phyloP scores from a whole-genome alignment of 2,329 filamentous ascomycete species.

The Phoma sp. region DNA sequence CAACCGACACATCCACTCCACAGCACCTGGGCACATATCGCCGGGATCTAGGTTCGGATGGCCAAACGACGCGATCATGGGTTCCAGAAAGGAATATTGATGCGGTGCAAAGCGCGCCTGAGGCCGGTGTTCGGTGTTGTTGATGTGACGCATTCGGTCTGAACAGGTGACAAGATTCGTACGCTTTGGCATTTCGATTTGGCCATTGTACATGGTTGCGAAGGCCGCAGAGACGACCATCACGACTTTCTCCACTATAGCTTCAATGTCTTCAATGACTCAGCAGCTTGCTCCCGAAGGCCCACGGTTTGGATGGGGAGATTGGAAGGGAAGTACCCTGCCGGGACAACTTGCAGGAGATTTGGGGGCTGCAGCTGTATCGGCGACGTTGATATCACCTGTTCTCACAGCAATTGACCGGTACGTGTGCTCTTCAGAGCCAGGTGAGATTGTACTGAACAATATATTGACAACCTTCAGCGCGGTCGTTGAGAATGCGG shows the following conservation, averaged over 20 bases:
- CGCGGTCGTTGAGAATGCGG: slow-evolving; percentile 38
- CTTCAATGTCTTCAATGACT: slow-evolving; percentile 16
- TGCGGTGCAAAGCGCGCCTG: slow-evolving; percentile 8
- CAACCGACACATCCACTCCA: slow-evolving; percentile 9
- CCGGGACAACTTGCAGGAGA: slow-evolving; percentile 30
- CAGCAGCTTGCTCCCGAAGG: slow-evolving; percentile 16
- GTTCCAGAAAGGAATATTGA: background rate
- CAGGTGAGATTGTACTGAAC: background rate
- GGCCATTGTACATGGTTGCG: background rate
- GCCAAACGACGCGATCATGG: background rate
- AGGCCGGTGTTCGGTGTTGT: slow-evolving; percentile 2
- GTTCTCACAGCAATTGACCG: slow-evolving; percentile 39
- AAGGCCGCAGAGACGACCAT: background rate
- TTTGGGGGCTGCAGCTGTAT: slow-evolving; percentile 32
- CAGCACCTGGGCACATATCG: background rate
- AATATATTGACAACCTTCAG: slow-evolving; percentile 11
- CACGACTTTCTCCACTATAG: slow-evolving; percentile 1
- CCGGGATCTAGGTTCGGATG: background rate
- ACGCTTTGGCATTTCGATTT: background rate
- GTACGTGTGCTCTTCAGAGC: slow-evolving; percentile 17
- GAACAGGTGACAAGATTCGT: background rate
- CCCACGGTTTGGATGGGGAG: background rate
- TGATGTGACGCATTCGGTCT: background rate
- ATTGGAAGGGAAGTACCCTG: slow-evolving; percentile 15
- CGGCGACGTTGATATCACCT: slow-evolving; percentile 35